phyloP scores from a whole-genome alignment of 192 early-diverging fungal species.

The Glomus cerebriforme region DNA sequence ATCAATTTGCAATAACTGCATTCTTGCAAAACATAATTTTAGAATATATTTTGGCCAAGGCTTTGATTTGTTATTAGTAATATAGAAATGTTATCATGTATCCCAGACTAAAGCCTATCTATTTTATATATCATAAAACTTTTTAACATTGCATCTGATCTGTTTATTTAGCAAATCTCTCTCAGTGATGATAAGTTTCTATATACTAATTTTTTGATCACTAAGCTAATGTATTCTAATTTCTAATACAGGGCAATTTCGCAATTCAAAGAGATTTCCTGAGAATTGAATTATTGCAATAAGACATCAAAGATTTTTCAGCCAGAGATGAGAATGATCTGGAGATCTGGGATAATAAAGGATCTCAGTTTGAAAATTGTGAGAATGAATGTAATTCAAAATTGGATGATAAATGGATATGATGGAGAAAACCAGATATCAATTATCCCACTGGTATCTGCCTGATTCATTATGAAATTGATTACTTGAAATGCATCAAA shows the following conservation, averaged over 20 bases:
- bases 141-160: too few species aligned
- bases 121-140: too few species aligned
- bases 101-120: background rate
- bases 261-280: background rate
- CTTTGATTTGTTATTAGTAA: conserved; percentile 13
- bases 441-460: too few species aligned
- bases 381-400: conserved; percentile 15
- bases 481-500: too few species aligned
- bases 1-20: conserved; percentile 26
- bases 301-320: too few species aligned
- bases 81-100: background rate
- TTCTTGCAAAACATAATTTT: conserved; percentile 20
- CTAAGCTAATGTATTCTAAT: background rate
- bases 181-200: background rate
- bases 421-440: background rate
- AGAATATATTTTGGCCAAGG: conserved; percentile 12
- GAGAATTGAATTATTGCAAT: too few species aligned
- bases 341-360: background rate
- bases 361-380: background rate
- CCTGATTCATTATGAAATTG: too few species aligned
- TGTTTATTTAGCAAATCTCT: too few species aligned
- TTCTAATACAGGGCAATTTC: conserved; percentile 11
- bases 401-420: conserved; percentile 26
- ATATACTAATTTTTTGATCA: background rate
- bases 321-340: too few species aligned